phyloP scores from a whole-genome alignment of 257 asterid species.

The Marsdenia floribunda region DNA sequence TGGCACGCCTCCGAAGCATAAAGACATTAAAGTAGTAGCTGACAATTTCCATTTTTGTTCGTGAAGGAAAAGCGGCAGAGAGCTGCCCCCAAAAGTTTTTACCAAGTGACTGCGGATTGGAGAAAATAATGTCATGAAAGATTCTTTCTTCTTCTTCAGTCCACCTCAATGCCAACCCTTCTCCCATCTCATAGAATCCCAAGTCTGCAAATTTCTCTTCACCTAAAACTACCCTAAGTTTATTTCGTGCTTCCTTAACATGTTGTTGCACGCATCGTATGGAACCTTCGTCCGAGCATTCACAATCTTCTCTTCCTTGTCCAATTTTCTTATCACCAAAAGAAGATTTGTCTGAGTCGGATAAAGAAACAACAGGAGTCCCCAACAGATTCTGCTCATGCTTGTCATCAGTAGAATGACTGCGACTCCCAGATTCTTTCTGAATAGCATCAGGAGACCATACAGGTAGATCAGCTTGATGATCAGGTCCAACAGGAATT shows the following conservation, averaged over 20 bases:
- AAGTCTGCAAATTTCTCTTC: slow-evolving; percentile 35
- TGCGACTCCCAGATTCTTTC: slow-evolving; percentile 13
- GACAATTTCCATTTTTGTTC: slow-evolving; percentile 53
- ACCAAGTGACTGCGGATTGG: slow-evolving; percentile 53
- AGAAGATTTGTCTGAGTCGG: slow-evolving; percentile 28
- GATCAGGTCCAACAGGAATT: slow-evolving; percentile 60
- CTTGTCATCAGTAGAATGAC: slow-evolving; percentile 12
- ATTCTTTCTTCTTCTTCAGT: slow-evolving; percentile 55
- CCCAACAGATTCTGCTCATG: slow-evolving; percentile 38
- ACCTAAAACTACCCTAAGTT: slow-evolving; percentile 40
- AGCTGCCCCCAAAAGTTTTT: slow-evolving; percentile 72
- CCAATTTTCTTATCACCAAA: slow-evolving; percentile 32
- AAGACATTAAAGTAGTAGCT: slow-evolving; percentile 84
- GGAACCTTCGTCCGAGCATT: slow-evolving; percentile 65
- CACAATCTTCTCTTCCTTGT: slow-evolving; percentile 47
- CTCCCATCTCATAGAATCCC: slow-evolving; percentile 76
- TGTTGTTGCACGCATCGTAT: slow-evolving; percentile 73
- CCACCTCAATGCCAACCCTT: slow-evolving; percentile 62
- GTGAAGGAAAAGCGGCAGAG: slow-evolving; percentile 45
- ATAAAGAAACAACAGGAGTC: slow-evolving; percentile 38
- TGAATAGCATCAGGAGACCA: slow-evolving; percentile 32
- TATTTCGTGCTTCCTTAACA: slow-evolving; percentile 57
- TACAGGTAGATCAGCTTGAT: slow-evolving; percentile 66
- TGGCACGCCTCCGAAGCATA: slow-evolving; percentile 58
- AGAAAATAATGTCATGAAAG: slow-evolving; percentile 59